phyloP scores from a whole-genome alignment of 805 yeast genomes.

The Starmerella potacharoeniae region DNA sequence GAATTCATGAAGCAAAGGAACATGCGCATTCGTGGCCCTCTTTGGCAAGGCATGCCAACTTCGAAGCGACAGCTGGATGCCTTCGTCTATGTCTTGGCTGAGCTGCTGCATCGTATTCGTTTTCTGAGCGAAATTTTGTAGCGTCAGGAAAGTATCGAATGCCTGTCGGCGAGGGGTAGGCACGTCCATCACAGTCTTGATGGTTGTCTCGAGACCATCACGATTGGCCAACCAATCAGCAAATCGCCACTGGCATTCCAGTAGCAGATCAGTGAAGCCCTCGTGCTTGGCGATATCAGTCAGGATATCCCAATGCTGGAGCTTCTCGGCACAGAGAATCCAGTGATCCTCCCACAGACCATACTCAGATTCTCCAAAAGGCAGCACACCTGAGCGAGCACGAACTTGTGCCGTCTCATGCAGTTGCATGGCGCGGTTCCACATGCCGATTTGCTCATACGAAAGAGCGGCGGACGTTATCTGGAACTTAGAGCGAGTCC shows the following conservation, averaged over 20 bases:
- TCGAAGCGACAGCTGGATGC: constrained; percentile 79
- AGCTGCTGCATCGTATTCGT: constrained; percentile 77
- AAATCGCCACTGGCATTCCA: constrained; percentile 99
- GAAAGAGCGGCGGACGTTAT: constrained; percentile 90
- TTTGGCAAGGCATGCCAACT: constrained; percentile 87
- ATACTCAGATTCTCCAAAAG: constrained; percentile 91
- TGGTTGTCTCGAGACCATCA: constrained; percentile 88
- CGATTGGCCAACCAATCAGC: constrained; percentile 96
- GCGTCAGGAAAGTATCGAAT: constrained; percentile 83
- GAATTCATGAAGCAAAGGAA: constrained; percentile 81
- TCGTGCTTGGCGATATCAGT: constrained; percentile 96
- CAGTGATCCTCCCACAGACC: constrained; percentile 98
- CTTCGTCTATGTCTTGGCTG: constrained; percentile 83
- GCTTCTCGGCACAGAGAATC: constrained; percentile 92
- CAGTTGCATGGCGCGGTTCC: constrained; percentile 87
- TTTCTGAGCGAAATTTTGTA: constrained; percentile 89
- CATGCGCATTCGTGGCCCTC: constrained; percentile 61
- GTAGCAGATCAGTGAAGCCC: constrained; percentile 83
- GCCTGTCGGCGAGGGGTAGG: constrained; percentile 96
- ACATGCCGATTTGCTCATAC: constrained; percentile 86
- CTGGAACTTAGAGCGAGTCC: constrained; percentile 85
- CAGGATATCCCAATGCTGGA: constrained; percentile 95
- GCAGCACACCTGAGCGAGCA: constrained; percentile 88
- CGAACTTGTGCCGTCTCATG: constrained; percentile 95
- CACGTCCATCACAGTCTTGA: constrained; percentile 93